Percentiles rank a stretch among this genome's conserved stretches.
phyloP scores from a whole-genome alignment of 2,329 filamentous ascomycete species.

The Curvularia sp. region DNA sequence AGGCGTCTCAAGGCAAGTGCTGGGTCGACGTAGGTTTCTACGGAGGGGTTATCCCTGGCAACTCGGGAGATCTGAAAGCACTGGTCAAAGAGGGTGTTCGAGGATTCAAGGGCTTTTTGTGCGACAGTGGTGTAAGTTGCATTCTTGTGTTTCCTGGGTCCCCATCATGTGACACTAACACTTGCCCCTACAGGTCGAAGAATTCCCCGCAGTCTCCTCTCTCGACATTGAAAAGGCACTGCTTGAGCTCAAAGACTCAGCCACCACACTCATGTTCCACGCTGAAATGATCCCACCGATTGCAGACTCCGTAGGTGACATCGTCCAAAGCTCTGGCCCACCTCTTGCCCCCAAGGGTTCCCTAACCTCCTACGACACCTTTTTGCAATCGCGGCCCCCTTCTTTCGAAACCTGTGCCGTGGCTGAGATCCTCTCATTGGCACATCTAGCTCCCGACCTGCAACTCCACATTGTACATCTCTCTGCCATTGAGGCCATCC shows the following conservation, averaged over 20 bases:
- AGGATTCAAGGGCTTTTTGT: conserved; percentile 97
- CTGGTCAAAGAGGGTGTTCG: conserved; percentile 85
- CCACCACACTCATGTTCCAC: conserved; percentile 98
- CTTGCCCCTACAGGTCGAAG: conserved; percentile 71
- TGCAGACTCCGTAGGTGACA: conserved; percentile 77
- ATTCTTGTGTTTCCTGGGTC: not conserved
- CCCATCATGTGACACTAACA: conserved; percentile 27
- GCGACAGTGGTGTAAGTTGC: conserved; percentile 85
- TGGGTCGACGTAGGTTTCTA: conserved; percentile 99
- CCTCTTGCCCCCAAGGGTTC: conserved; percentile 75
- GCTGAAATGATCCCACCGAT: conserved; percentile 97
- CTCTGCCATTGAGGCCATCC: conserved; percentile 86
- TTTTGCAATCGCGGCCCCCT: conserved; percentile 87
- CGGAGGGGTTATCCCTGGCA: conserved; percentile 91
- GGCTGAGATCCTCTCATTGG: conserved; percentile 81
- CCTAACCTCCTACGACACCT: conserved; percentile 82
- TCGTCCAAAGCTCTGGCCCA: conserved; percentile 71
- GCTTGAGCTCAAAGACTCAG: conserved; percentile 75
- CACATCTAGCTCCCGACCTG: conserved; percentile 78
- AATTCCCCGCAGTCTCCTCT: conserved; percentile 90
- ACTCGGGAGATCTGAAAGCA: conserved; percentile 76
- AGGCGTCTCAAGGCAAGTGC: conserved; percentile 83
- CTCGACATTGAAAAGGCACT: conserved; percentile 81
- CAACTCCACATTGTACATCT: conserved; percentile 94
- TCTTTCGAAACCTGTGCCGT: conserved; percentile 92